Base-by-base conservation (phyloP, 2,329 filamentous ascomycete species). In the Pseudogymnoascus sp. region DNA sequence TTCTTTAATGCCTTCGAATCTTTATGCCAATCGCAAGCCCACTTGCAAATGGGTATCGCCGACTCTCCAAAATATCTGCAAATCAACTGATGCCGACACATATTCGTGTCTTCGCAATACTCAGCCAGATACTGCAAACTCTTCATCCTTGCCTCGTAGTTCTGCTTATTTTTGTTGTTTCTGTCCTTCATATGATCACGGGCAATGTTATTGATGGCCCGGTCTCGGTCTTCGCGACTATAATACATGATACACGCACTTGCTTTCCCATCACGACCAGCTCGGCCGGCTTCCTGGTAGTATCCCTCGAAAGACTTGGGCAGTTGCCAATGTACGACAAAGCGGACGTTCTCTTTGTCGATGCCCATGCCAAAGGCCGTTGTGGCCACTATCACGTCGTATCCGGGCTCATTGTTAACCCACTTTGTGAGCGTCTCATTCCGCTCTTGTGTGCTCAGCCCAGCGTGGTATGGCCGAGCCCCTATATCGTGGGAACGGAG, bases 361-460 rank as follows among this genome's bases (percentile, higher is more conserved):
- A 97, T 97, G 26, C 93, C 93, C 93, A 97, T 97, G 2, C 93
- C 93, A 69, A 97, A 97, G 0, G 93, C 93, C 1, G 91, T 97
- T 0, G 93, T 97, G 1, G 93, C 93, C 29, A 97, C 92, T 64
- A 97, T 93, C 58, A 97, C 85, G 72, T 94, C 92, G 75, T 94
- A 96, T 1, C 88, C 88, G 26, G 82, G 79, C 60, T 84, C 82
- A 71, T 90, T 89, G 61, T 81, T 79, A 50, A 92, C 85, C 89
- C 89, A 93, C 15, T 82, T 81, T 13, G 81, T 74, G 3, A 92
- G 78, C 1, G 88, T 88, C 63, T 88, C 83, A 66, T 89, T 86
- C 69, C 91, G 92, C 62, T 83, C 80, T 5, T 85, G 78, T 70
- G 86, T 82, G 61, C 83, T 74, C 65, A 94, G 77, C 69, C 88